Base-by-base conservation (phyloP, 768 basidiomycete species). In the Panellus pusillus region DNA sequence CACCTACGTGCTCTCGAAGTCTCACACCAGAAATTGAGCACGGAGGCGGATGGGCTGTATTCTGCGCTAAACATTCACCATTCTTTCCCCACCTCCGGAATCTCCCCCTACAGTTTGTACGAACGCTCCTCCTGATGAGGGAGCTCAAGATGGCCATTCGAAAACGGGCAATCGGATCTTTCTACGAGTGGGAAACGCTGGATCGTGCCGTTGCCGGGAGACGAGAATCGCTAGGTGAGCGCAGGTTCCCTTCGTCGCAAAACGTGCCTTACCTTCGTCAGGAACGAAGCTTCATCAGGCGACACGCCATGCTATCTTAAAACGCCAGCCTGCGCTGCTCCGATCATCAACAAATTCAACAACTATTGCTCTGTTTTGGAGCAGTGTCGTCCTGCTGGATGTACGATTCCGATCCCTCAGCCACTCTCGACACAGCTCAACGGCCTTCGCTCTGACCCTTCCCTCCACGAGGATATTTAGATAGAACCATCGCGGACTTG, bases 381-480 rank as follows among this genome's bases (percentile, higher is more conserved):
- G 20, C 6, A 18, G 3, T 40, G 58, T 8, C 47, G 61, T 20
- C 24, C 64, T 6, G 55, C 63, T 0, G 28, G 47, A 3, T 72
- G 66, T 44, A 24, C 41, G 0, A 67, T 77, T 11, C 72, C 69
- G 12, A 17, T 9, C 75, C 71, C 0, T n/a, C 51, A 41, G 3
- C 65, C 63, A 1, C 67, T 76, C 0, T 68, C 69, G 0, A 69
- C 63, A 0, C 63, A 70, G 18, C 54, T 79, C 0, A 48, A 50
- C 3, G 41, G 52, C 1, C 62, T 72, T 13, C 61, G 60, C 52
- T 31, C 36, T 8, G 38, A 58, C 19, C 41, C 67, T 0, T 46
- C 20, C 0, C 58, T 79, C 0, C 67, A 75, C 65, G 66, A 74
- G 36, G 73, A 75, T 44, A 63, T 74, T 0, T 75, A 71, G 72